A percentile compares a stretch with the other conserved stretches of the same genome.
phyloP scores from a whole-genome alignment of 805 yeast genomes.

The Sugiyamaella valdiviana region DNA sequence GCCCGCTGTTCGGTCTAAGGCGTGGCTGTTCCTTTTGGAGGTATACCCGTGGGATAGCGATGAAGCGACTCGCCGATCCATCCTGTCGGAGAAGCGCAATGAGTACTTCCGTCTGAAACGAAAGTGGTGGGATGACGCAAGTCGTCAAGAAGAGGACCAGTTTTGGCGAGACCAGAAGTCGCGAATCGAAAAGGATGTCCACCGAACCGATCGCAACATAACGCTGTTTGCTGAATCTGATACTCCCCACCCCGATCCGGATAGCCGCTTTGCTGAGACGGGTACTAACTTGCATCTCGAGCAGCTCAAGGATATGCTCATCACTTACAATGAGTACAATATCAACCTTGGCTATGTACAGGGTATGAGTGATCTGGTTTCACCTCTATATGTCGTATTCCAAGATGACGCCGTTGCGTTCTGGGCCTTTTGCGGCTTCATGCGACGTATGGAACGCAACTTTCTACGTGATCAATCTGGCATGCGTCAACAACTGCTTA shows the following conservation, averaged over 20 bases:
- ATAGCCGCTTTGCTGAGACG: constrained; percentile 51
- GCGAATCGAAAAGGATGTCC: constrained; percentile 89
- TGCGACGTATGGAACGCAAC: constrained; percentile 94
- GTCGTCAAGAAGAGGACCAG: constrained; percentile 47
- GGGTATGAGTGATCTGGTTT: constrained; percentile 92
- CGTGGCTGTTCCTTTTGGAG: constrained; percentile 79
- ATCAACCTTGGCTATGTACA: constrained; percentile 88
- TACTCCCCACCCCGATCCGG: constrained; percentile 37
- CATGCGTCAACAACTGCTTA: constrained; percentile 80
- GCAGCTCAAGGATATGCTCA: constrained; percentile 65
- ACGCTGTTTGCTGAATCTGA: constrained; percentile 52
- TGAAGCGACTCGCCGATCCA: constrained; percentile 54
- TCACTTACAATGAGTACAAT: constrained; percentile 83
- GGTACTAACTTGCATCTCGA: constrained; percentile 74
- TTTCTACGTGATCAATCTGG: constrained; percentile 89
- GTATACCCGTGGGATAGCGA: constrained; percentile 89
- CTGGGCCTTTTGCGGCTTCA: constrained; percentile 81
- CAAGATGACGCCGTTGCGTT: constrained; percentile 74
- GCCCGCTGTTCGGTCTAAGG: constrained; percentile 56
- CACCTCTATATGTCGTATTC: constrained; percentile 64
- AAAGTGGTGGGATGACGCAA: constrained; percentile 62
- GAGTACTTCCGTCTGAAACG: constrained; percentile 59
- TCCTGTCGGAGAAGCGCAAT: constrained; percentile 49
- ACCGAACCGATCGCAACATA: constrained; percentile 79
- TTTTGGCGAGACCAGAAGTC: constrained; percentile 87